Evolutionary conservation across 2,329 filamentous ascomycete genomes (phyloP).

Genomic region (Diaporthe vaccinii): DNA sequence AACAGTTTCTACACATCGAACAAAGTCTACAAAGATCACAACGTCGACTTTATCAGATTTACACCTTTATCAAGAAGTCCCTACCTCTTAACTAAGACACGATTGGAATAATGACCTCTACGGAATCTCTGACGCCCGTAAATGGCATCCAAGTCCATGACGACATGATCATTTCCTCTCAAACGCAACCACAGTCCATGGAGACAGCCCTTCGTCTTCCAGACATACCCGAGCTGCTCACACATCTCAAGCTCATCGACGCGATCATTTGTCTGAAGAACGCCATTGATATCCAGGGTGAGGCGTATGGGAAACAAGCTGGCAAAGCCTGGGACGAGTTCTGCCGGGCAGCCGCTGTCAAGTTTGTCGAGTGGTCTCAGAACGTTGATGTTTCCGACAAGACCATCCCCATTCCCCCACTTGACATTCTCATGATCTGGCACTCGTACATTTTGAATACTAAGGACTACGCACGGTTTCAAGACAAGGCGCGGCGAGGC

Average conservation of each 20-base stretch:
- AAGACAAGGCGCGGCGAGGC: not conserved
- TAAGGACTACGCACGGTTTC: not conserved
- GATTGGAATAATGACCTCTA: not conserved
- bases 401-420: not conserved
- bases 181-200: not conserved
- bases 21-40: too few species aligned
- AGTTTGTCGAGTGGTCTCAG: conserved; percentile 13
- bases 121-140: not conserved
- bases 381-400: conserved; percentile 7
- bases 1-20: not conserved
- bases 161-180: not conserved
- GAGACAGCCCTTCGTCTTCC: not conserved
- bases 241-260: conserved; percentile 12
- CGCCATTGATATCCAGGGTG: not conserved
- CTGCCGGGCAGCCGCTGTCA: conserved; percentile 1
- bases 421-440: conserved; percentile 25
- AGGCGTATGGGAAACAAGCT: not conserved
- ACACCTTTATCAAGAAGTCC: not conserved
- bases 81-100: rapidly evolving
- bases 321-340: not conserved
- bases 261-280: not conserved
- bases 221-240: not conserved
- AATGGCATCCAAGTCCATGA: too few species aligned
- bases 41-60: not conserved
- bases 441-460: conserved; percentile 30